Base-by-base conservation (phyloP, 768 basidiomycete species). In the Boletus rubropictus region DNA sequence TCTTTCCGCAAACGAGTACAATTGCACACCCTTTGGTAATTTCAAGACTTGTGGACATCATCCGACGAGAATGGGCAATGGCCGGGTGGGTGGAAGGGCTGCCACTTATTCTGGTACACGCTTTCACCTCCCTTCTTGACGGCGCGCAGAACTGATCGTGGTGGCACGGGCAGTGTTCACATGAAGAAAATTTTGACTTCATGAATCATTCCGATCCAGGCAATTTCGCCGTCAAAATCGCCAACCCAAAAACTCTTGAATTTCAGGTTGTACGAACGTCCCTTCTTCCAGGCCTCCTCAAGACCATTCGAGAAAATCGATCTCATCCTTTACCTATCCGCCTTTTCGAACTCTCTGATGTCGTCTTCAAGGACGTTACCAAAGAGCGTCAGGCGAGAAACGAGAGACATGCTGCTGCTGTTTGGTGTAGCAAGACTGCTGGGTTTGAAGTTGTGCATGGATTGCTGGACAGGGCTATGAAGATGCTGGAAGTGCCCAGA, bases 241-340 rank as follows among this genome's bases (percentile, higher is more conserved):
- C 88, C 48, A 99, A 99, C 69, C 96, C 96, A 1, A 97, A 96
- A 71, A 91, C 96, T 20, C 78, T 91, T 54, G 96, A 98, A 66
- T 98, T 96, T 71, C 96, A 99, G 70, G 87, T 98, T 48, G 92
- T 98, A 36, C 88, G 96, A 52, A 97, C 96, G 2, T 91, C 94
- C 22, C 82, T 99, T 44, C 73, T 99, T 7, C 94, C 95, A 12
- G 96, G 96, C 42, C 81, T 99, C 37, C 81, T 99, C 57, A 99
- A 99, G 72, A 96, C 94, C 15, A 75, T 96, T 37, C 86, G 96
- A 57, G 96, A 99, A 72, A 99, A 99, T 72, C 83, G 89, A 42
- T 89, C 89, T 52, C 91, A 96, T 55, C 65, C 95, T 1, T 75
- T 99, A 12, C 96, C 96, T 4, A 81, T 98, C 65, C 87, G 83